phyloP scores from a whole-genome alignment of 139 green algal species.

The Axilococcus clingmanii region DNA sequence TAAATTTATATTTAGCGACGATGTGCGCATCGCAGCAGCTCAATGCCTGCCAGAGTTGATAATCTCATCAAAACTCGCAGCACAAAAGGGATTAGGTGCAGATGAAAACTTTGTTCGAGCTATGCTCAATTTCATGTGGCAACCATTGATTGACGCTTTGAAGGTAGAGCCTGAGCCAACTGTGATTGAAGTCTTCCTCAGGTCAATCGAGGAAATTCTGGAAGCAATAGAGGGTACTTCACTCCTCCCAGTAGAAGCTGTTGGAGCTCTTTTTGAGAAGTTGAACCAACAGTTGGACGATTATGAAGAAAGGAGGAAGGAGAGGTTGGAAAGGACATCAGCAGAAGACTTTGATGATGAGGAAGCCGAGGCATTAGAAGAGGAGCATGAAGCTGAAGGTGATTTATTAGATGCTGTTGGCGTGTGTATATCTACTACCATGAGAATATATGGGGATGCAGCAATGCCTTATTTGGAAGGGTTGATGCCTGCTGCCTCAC shows the following conservation, averaged over 20 bases:
- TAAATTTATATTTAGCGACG: slow-evolving; percentile 97
- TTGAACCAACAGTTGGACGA: slow-evolving; percentile 44
- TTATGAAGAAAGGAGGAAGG: slow-evolving; percentile 54
- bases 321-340: slow-evolving; percentile 40
- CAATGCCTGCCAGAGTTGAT: slow-evolving; percentile 81
- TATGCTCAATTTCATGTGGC: slow-evolving; percentile 60
- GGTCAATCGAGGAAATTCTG: slow-evolving; percentile 55
- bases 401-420: slow-evolving; percentile 72
- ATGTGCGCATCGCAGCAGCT: slow-evolving; percentile 62
- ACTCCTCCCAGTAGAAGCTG: slow-evolving; percentile 35
- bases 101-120: slow-evolving; percentile 41
- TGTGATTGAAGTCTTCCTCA: slow-evolving; percentile 51
- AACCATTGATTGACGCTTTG: slow-evolving; percentile 44
- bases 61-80: slow-evolving; percentile 45
- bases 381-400: slow-evolving; percentile 86
- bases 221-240: slow-evolving; percentile 30
- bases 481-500: slow-evolving; percentile 63
- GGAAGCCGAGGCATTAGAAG: slow-evolving; percentile 80
- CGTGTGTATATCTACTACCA: slow-evolving; percentile 45
- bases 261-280: slow-evolving; percentile 27
- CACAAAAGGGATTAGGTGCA: slow-evolving; percentile 48
- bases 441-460: slow-evolving; percentile 66
- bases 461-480: slow-evolving; percentile 74
- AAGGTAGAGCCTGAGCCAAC: slow-evolving; percentile 63
- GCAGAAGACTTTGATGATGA: slow-evolving; percentile 91